Base-by-base conservation (phyloP, 257 asterid genomes). In the Apocynum venetum region DNA sequence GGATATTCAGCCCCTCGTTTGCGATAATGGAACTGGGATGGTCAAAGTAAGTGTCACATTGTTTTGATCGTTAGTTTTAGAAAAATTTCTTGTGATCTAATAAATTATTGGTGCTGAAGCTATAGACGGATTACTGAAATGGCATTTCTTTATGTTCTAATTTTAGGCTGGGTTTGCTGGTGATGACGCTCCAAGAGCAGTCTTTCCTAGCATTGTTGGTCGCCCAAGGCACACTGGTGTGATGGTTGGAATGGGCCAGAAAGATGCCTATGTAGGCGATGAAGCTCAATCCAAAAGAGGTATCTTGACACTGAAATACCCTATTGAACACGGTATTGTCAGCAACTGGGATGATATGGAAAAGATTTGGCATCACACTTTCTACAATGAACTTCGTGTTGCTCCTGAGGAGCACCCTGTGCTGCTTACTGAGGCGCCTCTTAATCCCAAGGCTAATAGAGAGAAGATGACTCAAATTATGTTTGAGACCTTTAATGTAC, bases 201-300 rank as follows among this genome's bases (percentile, higher is more conserved):
- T 86, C 36, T 83, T 86, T 70, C 89, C 89, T 47, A 86, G 89
- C 36, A 86, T 86, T 72, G 87, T 86, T 55, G 89, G 89, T 44
- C 87, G 89, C 6, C 89, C 89, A 38, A 65, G 89, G 38, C 89
- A 86, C 77, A 86, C 89, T 31, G 89, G 89, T 76, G 87, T 86
- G 48, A 86, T 86, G 87, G 89, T 86, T n/a, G 89, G 89, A 35
- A 86, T 86, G 89, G 89, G 89, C 19, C 89, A 86, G 80, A 86
- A 86, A 80, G 89, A 86, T 71, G 89, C 89, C 35, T 86, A 86
- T 52, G 87, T 86, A 52, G 87, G 89, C 47, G 89, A 86, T 41
- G 89, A 86, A 64, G 89, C 89, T 66, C 89, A 86, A 48, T 86
- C 89, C 11, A 86, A 86, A 70, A 83, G 89, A 75, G 89, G 89